Conservation (phyloP, 352 stramenopile species). For the Phytopythium vexans region DNA sequence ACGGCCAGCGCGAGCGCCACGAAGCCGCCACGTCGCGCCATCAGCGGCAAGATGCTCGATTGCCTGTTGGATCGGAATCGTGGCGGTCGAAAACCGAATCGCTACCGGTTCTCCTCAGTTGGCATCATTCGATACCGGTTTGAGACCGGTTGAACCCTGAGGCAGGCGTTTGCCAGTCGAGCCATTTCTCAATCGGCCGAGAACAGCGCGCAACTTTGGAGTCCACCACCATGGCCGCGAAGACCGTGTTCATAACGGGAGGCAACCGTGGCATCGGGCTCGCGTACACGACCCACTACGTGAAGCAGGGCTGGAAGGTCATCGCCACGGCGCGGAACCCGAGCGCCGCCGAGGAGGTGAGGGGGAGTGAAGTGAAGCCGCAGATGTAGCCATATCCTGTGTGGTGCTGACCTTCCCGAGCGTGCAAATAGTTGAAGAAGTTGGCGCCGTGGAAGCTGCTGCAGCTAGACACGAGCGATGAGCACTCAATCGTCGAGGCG, state of each 20-base stretch:
- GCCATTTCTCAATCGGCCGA: background rate
- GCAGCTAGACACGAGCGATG: conserved; percentile 45
- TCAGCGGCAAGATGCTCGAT: too few relatives aligned
- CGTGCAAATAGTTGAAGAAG: conserved; percentile 11
- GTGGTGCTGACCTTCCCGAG: background rate
- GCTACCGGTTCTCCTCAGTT: background rate
- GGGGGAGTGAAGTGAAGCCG: background rate
- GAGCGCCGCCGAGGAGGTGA: conserved; percentile 18
- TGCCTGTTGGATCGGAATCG: too few relatives aligned
- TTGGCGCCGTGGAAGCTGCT: conserved; percentile 46
- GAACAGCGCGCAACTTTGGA: background rate
- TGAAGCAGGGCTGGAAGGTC: conserved; percentile 41
- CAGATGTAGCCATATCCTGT: background rate
- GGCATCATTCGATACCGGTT: background rate
- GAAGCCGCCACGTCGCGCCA: conserved; percentile 12
- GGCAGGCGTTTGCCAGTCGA: background rate
- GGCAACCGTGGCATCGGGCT: conserved; percentile 49
- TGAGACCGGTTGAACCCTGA: background rate
- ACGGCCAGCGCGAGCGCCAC: conserved; percentile 11
- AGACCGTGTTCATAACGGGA: conserved; percentile 52
- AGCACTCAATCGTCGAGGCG: conserved; percentile 41
- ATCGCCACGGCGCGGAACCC: conserved; percentile 41
- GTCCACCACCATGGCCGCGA: conserved; percentile 9
- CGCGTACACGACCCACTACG: conserved; percentile 37
- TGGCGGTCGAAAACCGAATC: background rate